These are phyloP conservation scores for Fraxinus anomala DNA, from an alignment of 257 asterid species.

Conservation along the genomic window DNA sequence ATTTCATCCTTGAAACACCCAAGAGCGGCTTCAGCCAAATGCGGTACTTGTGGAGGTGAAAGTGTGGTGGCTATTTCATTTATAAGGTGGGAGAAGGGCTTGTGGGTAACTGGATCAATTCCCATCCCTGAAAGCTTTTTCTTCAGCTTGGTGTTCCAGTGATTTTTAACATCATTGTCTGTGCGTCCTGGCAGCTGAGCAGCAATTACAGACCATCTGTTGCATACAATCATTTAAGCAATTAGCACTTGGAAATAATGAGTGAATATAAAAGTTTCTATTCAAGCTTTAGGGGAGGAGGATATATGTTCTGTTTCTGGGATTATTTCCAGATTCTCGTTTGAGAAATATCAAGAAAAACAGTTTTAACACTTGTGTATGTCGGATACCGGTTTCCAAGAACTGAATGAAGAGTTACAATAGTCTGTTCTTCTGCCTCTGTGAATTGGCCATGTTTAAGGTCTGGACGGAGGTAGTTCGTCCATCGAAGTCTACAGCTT, in stretches of 20 bases:
- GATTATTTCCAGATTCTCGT: not conserved
- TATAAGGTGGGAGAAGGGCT: slow-evolving; percentile 88
- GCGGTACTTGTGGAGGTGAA: slow-evolving; percentile 87
- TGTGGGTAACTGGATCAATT: slow-evolving; percentile 95
- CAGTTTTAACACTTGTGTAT: not conserved
- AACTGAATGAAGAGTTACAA: slow-evolving; percentile 88
- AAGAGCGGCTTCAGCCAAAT: slow-evolving; percentile 85
- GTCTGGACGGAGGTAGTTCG: slow-evolving; percentile 95
- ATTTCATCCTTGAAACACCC: slow-evolving; percentile 98
- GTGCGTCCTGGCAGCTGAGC: slow-evolving; percentile 93
- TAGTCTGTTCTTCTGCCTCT: slow-evolving; percentile 81
- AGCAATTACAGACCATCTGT: slow-evolving; percentile 92
- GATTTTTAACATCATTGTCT: slow-evolving; percentile 90
- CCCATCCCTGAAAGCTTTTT: slow-evolving; percentile 97
- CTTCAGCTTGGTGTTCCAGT: slow-evolving; percentile 94
- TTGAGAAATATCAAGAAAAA: not conserved
- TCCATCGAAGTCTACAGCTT: slow-evolving; percentile 93
- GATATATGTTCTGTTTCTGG: too few relatives aligned
- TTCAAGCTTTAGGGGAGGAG: too few relatives aligned
- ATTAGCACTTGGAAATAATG: not conserved
- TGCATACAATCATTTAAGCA: not conserved
- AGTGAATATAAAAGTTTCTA: too few relatives aligned
- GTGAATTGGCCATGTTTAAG: slow-evolving; percentile 96
- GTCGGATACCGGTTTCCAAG: slow-evolving; percentile 72
- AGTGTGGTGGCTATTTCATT: slow-evolving; percentile 82